Evolutionary conservation across 768 basidiomycete species (phyloP), one percentile per base, ranked within the genome.

Genomic region (Lentinus tigrinus): DNA sequence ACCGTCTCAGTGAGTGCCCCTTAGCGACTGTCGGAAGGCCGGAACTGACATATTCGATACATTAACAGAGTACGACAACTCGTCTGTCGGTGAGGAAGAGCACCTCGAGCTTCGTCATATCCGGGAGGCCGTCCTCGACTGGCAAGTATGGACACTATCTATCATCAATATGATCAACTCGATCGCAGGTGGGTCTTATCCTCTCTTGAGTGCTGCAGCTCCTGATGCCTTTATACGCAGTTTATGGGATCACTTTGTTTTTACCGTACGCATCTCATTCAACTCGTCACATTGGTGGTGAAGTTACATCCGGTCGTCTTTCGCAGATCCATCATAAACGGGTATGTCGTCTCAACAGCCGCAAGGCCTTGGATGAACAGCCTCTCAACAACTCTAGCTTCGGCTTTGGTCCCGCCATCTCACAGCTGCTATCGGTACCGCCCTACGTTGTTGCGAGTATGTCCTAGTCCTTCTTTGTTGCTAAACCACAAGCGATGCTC

Each of bases 241-340:
- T 87, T 1, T 87, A 84, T 63, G 87, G 86, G 2, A 85, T 87
- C 47, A 85, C 87, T 0, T 72, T 87, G n/a, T 88, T 88, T 75
- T 70, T 87, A 27, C 85, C 85, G 82, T 87, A 65, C 65, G 86
- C 77, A 8, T 9, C 31, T 31, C 31, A 6, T 31, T 31, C 31
- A 3, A 31, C 6, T 31, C 31, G 31, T 31, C n/a, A n/a, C n/a
- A n/a, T n/a, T 28, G 46, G 11, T 14, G 21, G 47, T 87, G 11
- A 3, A 3, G 6, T 31, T 31, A 11, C 31, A 1, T 3, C 3
- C 31, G 31, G 7, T 1, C 31, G 7, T n/a, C n/a, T n/a, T n/a
- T 31, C 31, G 31, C 11, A 31, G 31, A 31, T 31, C 31, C 31
- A 31, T 31, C 31, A 31, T 31, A 6, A 31, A 31, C 11, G 31